Base-by-base conservation (phyloP, 768 basidiomycete species). In the Auricularia sp. region DNA sequence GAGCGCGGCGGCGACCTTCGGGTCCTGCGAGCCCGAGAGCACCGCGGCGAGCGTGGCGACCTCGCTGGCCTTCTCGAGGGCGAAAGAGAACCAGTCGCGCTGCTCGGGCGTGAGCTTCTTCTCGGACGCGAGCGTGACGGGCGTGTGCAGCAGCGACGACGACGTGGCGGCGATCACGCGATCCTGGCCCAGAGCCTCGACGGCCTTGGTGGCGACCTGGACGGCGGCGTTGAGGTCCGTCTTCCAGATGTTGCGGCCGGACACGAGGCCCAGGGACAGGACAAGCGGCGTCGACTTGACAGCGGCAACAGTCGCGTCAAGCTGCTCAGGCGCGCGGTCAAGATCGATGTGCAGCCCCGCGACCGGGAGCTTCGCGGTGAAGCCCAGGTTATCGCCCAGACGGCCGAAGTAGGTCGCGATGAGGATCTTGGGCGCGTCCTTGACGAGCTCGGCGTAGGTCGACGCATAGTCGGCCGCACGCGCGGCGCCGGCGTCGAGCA, bases 231-330 rank as follows among this genome's bases (percentile, higher is more conserved):
- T 80, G 71, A 98, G 88, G 78, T 98, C 95, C 68, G 86, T 89
- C 86, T 98, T 99, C 97, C 97, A 99, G 81, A 99, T 92, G 83
- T 98, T 98, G 75, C 97, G 94, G 64, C 97, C 97, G 56, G 97
- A 98, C 68, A 99, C 91, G 67, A 98, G 76, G 78, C 97, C 97
- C 68, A 98, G 87, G 47, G 97, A 98, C 63, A 99, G 84, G 68
- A 88, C 73, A 68, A 94, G 83, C 72, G 77, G 78, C 69, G 93
- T 95, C 67, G 83, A 74, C 82, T 94, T 97, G 76, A 98, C 75
- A 65, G 93, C 94, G 54, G 81, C 82, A 68, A 96, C 67, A 68
- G 93, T 90, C 58, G 82, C 81, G 62, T 90, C 88, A 68, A 99
- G 87, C 77, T 99, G 97, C 64, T 76, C 83, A 37, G 95, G 89